Evolutionary conservation across 2,329 filamentous ascomycete genomes (phyloP), one percentile per base, ranked within the genome.

Genomic region (Metarhizium sp.): DNA sequence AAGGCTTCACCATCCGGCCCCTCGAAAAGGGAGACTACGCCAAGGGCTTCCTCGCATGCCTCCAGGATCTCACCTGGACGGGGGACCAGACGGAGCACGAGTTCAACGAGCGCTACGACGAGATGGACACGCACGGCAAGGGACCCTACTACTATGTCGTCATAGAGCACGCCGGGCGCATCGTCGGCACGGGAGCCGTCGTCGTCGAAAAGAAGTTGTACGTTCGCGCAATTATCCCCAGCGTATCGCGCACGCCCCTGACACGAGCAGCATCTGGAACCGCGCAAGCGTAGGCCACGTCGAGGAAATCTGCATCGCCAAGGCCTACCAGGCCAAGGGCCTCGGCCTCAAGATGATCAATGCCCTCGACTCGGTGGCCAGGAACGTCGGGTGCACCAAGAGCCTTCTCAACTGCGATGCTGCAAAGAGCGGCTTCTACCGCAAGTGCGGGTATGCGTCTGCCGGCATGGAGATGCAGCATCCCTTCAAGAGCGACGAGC

Each of bases 181-280:
- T 92, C 54, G 87, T 92, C 14, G 88, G 85, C 6, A 91, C 88
- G 0, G 89, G 89, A 0, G 83, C 83, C 46, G 71, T 94, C 67
- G 77, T 94, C 58, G 86, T 90, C 40, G 89, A 94, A 77, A 80
- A 85, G 73, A 92, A 92, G 71, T 88, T 88, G 82, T 85, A 67
- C 59, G 79, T 38, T 11, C 32, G 11, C 32, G 25, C 25, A 25
- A 25, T 25, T 25, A 32, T 16, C 34, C 18, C 29, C 3, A 0
- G 32, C 32, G 10, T 34, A 34, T 34, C 2, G 1, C 7, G 32
- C 14, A n/a, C 18, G 18, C 8, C 8, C 6, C 25, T 52, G 16
- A 52, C 51, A 13, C 10, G 4, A 20, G 6, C 48, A 81, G 79
- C 62, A 87, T 88, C 59, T 85, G 87, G 64, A 77, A 83, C 57